Evolutionary conservation across 495 filamentous ascomycete genomes (phyloP).

Genomic region (Penicillium pulvis): DNA sequence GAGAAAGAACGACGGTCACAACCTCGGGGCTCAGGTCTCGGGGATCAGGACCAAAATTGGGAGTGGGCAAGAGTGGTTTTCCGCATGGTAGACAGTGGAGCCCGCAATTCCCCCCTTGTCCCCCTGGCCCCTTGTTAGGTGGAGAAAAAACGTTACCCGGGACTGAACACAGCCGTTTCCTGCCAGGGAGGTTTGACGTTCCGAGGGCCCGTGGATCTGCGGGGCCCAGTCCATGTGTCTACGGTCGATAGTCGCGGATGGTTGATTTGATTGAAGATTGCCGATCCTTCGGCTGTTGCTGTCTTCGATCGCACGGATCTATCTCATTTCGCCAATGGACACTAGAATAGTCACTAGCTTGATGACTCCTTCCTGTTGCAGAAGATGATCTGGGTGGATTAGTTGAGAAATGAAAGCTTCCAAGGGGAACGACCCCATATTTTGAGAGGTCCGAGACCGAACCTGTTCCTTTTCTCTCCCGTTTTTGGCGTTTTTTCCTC

Average conservation of each 20-base stretch:
- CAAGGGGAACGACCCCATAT: background rate
- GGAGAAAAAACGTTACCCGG: slow-evolving; percentile 5
- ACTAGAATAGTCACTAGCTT: slow-evolving; percentile 11
- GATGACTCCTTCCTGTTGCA: slow-evolving; percentile 20
- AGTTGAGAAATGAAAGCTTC: background rate
- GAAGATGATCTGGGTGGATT: slow-evolving; percentile 10
- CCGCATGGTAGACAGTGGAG: slow-evolving; percentile 5
- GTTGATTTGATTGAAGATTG: slow-evolving; percentile 38
- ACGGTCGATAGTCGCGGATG: slow-evolving; percentile 18
- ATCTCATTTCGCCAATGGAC: slow-evolving; percentile 18
- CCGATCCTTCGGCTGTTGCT: slow-evolving; percentile 31
- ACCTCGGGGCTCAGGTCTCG: slow-evolving; percentile 2
- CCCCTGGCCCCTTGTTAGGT: background rate
- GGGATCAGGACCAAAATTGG: background rate
- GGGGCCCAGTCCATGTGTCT: slow-evolving; percentile 17
- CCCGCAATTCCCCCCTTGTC: background rate
- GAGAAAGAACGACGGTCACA: slow-evolving; percentile 3
- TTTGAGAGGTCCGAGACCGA: slow-evolving; percentile 3
- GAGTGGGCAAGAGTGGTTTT: background rate
- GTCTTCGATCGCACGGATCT: slow-evolving; percentile 26
- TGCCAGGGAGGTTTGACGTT: slow-evolving; percentile 25
- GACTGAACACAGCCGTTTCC: slow-evolving; percentile 19
- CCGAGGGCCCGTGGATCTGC: slow-evolving; percentile 19
- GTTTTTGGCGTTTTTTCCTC: background rate
- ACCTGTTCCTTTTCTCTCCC: slow-evolving; percentile 9